Evolutionary conservation across 768 basidiomycete species (phyloP).

Genomic region (Hygrocybe coccinea): DNA sequence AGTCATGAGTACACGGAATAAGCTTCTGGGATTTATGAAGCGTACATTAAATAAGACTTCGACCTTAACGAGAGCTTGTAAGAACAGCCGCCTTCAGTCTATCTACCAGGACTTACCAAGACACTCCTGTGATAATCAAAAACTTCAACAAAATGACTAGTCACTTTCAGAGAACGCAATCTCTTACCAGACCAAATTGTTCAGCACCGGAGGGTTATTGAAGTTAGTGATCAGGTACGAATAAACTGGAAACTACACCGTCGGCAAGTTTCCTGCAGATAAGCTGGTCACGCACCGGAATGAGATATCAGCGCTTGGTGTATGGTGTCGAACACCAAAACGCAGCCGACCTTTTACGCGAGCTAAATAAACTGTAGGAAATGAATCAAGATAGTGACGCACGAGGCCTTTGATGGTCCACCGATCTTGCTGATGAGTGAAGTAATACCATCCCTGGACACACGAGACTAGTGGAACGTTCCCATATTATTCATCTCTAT

Average conservation of each 20-base stretch:
- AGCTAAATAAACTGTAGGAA: background rate
- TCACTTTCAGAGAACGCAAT: background rate
- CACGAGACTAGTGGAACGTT: conserved; percentile 38
- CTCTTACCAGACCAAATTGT: conserved; percentile 8
- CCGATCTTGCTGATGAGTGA: conserved; percentile 37
- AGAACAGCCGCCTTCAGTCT: background rate
- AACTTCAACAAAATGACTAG: background rate
- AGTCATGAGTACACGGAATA: conserved; percentile 4
- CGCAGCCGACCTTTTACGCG: conserved; percentile 33
- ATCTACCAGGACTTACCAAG: conserved; percentile 26
- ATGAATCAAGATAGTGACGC: conserved; percentile 9
- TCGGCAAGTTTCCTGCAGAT: conserved; percentile 3
- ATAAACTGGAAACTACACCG: conserved; percentile 35
- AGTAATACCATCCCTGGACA: conserved; percentile 49
- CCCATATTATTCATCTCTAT: background rate
- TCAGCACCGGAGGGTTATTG: conserved; percentile 6
- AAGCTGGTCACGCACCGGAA: conserved; percentile 32
- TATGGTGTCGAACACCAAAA: conserved; percentile 41
- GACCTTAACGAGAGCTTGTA: conserved; percentile 25
- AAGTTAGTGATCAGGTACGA: conserved; percentile 45
- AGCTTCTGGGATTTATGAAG: background rate
- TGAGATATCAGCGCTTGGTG: conserved; percentile 49
- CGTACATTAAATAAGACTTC: conserved; percentile 45
- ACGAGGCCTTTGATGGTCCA: conserved; percentile 41
- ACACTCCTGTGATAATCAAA: conserved; percentile 31